phyloP scores from a whole-genome alignment of 2,329 filamentous ascomycete genomes.

The Sordariomycetes sp. region DNA sequence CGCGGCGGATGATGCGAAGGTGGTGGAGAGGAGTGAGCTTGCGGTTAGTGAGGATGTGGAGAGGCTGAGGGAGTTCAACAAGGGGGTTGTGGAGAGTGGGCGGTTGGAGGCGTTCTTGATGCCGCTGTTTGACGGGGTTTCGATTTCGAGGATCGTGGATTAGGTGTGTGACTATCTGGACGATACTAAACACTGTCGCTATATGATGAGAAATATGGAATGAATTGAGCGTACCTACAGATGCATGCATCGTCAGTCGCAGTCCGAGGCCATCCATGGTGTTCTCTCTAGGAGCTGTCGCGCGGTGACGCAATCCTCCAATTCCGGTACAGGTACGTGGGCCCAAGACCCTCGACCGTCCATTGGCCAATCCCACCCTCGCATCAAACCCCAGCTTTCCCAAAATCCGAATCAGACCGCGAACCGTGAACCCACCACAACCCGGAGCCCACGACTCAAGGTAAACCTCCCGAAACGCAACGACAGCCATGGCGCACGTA shows the following conservation, averaged over 20 bases:
- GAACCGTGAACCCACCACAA: neutral
- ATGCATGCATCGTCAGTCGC: too few relatives aligned
- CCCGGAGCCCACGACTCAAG: neutral
- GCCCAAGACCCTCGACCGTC: neutral
- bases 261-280: too few relatives aligned
- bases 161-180: too few relatives aligned
- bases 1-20: conserved; percentile 5
- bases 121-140: conserved; percentile 28
- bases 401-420: neutral
- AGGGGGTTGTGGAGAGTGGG: conserved; percentile 10
- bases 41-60: conserved; percentile 9
- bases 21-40: conserved; percentile 7
- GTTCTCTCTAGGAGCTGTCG: neutral
- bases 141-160: conserved; percentile 21
- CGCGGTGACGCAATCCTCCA: neutral
- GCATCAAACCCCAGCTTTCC: neutral
- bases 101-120: conserved; percentile 25
- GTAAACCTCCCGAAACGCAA: neutral
- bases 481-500: neutral
- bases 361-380: neutral
- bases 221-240: too few relatives aligned
- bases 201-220: neutral
- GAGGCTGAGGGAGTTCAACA: conserved; percentile 10
- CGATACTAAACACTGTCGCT: too few relatives aligned
- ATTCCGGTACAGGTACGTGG: neutral